Base-by-base conservation (phyloP, 345 rosid species). In the Moricandia arvensis region DNA sequence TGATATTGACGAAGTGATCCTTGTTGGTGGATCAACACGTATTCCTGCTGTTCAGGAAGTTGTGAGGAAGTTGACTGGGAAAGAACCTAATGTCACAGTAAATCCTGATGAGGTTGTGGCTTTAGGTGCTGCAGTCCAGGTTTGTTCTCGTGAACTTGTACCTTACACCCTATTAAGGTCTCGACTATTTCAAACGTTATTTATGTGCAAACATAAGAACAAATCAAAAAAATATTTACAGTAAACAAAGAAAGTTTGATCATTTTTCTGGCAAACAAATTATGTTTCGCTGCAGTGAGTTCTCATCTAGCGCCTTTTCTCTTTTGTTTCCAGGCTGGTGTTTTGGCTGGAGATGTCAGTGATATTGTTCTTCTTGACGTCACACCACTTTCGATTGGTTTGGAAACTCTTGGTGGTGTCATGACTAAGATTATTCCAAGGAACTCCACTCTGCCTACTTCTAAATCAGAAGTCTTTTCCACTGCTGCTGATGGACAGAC, bases 401-500 rank as follows among this genome's bases (percentile, higher is more conserved):
- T 95, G 73, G 99, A 95, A 82, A 95, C 99, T 15, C 93, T 95
- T 17, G 99, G 99, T 24, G 97, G 99, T 29, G 99, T 95, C 7
- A 95, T 95, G 98, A 95, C 99, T 3, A 95, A 95, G 78, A 92
- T 92, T 70, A 95, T 95, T 59, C 93, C 97, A 0, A 89, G 99
- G 72, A 95, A 95, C 77, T 85, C 98, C 1, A 95, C 99, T 1
- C 69, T 95, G 58, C 99, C 99, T 26, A 92, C 99, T 24, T 95
- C 99, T 11, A 95, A 95, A 80, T 95, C 99, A 8, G 99, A 95
- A 82, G 99, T 95, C 37, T 95, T 95, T 77, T 95, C 99, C 9
- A 95, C 99, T 3, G 98, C 99, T 69, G 99, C 98, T 3, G 99
- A 95, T 71, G 99, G 99, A 33, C 99, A 95, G 81, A 95, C 99